Evolutionary conservation across 2,329 filamentous ascomycete species (phyloP).

Genomic region (Colletotrichum sansevieriae): DNA sequence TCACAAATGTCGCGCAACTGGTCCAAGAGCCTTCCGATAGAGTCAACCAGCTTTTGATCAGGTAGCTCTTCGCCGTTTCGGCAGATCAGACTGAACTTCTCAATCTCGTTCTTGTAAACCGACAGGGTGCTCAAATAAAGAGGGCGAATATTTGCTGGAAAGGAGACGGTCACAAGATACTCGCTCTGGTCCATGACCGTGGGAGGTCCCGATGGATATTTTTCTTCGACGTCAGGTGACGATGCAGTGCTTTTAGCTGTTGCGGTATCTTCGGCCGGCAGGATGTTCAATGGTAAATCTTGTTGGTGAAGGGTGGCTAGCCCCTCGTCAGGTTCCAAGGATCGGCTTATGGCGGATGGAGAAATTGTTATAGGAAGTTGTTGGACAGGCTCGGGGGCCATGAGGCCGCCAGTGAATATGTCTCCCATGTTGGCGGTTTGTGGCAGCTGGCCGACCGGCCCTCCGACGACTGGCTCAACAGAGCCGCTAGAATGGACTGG

Average conservation of each 20-base stretch:
- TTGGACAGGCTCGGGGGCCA: constrained; percentile 43
- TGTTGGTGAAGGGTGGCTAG: constrained; percentile 35
- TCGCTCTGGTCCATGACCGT: constrained; percentile 52
- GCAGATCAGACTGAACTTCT: constrained; percentile 55
- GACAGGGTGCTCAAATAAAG: constrained; percentile 65
- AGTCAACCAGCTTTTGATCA: constrained; percentile 52
- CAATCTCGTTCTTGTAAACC: constrained; percentile 58
- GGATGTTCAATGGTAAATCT: constrained; percentile 25
- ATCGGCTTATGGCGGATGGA: constrained; percentile 54
- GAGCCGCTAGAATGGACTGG: constrained; percentile 23
- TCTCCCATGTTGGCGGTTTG: constrained; percentile 39
- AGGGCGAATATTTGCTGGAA: constrained; percentile 65
- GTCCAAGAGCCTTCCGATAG: constrained; percentile 65
- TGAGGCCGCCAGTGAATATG: constrained; percentile 41
- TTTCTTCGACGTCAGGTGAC: constrained; percentile 31
- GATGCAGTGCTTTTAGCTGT: constrained; percentile 30
- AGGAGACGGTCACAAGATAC: constrained; percentile 68
- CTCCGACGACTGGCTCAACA: not conserved
- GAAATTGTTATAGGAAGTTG: constrained; percentile 52
- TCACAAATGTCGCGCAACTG: constrained; percentile 68
- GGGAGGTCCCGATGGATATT: constrained; percentile 29
- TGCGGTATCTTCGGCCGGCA: constrained; percentile 28
- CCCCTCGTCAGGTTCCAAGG: constrained; percentile 44
- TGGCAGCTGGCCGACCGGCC: constrained; percentile 3
- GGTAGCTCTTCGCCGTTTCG: constrained; percentile 27